These are phyloP conservation scores for Spergularia marina DNA, from an alignment of 148 eudicot species.

Conservation along the genomic window DNA sequence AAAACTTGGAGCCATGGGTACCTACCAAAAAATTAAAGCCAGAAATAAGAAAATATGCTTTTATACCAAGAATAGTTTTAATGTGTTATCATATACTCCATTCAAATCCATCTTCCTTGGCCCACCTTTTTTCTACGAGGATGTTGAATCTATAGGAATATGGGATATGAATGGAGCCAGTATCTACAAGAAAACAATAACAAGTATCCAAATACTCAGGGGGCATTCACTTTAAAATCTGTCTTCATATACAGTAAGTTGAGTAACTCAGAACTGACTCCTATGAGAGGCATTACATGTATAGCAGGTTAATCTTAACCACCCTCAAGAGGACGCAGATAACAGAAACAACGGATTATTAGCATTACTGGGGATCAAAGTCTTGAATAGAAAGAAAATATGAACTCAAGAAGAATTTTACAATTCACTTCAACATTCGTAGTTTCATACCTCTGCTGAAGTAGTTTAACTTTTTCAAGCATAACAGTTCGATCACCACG, in stretches of 20 bases:
- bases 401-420: not conserved
- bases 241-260: slow-evolving; percentile 3
- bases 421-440: slow-evolving; percentile 10
- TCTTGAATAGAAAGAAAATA: not conserved
- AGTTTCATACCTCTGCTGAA: slow-evolving; percentile 74
- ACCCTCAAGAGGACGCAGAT: not conserved
- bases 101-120: no score
- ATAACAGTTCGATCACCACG: slow-evolving; percentile 27
- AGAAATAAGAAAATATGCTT: slow-evolving; percentile 4
- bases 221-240: not conserved
- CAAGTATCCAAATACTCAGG: not conserved
- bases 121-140: no score
- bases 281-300: not conserved
- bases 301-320: not conserved
- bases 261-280: not conserved
- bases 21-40: slow-evolving; percentile 35
- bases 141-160: no score
- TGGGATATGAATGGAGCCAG: no score
- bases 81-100: not conserved
- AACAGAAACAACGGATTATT: not conserved
- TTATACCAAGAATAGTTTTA: not conserved
- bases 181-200: not conserved
- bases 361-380: not conserved
- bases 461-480: slow-evolving; percentile 65
- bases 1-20: slow-evolving; percentile 64